These are phyloP conservation scores for Candida boleticola DNA, from an alignment of 805 yeast genomes.

Conservation along the genomic window DNA sequence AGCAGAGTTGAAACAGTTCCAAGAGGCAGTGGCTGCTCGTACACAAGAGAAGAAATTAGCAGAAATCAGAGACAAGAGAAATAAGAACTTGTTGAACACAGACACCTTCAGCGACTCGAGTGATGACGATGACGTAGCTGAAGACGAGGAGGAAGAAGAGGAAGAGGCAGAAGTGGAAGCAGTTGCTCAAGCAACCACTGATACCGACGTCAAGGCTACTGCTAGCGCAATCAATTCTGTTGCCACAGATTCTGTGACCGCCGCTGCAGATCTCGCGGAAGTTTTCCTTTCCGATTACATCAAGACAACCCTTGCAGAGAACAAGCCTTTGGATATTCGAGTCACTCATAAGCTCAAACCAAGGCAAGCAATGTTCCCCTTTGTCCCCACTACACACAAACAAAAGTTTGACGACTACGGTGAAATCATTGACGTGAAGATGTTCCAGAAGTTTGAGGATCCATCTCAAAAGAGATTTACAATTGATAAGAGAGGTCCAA, in stretches of 20 bases:
- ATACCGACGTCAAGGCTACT: background rate
- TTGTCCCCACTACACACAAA: slow-evolving; percentile 44
- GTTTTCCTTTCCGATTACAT: slow-evolving; percentile 38
- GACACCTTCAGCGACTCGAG: slow-evolving; percentile 33
- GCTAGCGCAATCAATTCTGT: slow-evolving; percentile 1
- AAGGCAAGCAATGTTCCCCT: slow-evolving; percentile 76
- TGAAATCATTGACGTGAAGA: slow-evolving; percentile 62
- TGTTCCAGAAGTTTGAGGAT: slow-evolving; percentile 59
- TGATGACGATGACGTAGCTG: slow-evolving; percentile 33
- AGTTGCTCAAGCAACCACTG: slow-evolving; percentile 17
- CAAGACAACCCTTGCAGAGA: slow-evolving; percentile 37
- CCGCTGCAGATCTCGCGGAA: slow-evolving; percentile 35
- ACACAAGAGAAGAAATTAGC: slow-evolving; percentile 42
- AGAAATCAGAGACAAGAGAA: slow-evolving; percentile 41
- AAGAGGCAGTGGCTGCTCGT: slow-evolving; percentile 43
- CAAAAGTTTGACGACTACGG: slow-evolving; percentile 87
- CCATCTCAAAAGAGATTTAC: slow-evolving; percentile 36
- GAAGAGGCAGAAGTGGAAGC: slow-evolving; percentile 25
- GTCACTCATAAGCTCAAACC: slow-evolving; percentile 43
- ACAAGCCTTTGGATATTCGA: slow-evolving; percentile 54
- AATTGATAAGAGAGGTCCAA: slow-evolving; percentile 27
- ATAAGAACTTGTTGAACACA: slow-evolving; percentile 36
- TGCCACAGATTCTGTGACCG: slow-evolving; percentile 6
- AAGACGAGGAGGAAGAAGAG: slow-evolving; percentile 29
- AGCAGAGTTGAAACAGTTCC: slow-evolving; percentile 49